Evolutionary conservation across 1,284 basidiomycete genomes (phyloP).

Genomic region (Ustilago cynodontis): DNA sequence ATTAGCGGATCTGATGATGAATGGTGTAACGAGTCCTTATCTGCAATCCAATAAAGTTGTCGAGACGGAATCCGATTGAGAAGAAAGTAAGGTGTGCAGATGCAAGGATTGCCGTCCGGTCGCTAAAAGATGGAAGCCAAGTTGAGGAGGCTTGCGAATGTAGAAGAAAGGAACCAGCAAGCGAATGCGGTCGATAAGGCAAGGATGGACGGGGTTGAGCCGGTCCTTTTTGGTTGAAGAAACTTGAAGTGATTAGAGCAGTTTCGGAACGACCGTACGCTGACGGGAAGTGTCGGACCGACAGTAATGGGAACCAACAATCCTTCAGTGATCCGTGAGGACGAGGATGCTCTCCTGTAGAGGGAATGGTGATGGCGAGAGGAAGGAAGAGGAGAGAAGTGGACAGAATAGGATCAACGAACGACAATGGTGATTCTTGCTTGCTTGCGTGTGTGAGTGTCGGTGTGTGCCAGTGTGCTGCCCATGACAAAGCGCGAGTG

Average conservation of each 20-base stretch:
- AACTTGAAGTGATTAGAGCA: slow-evolving; percentile 1
- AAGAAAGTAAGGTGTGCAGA: slow-evolving; percentile 5
- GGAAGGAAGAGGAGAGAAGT: background rate
- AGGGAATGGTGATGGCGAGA: slow-evolving; percentile 11
- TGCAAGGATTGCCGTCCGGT: background rate
- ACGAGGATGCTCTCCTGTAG: slow-evolving; percentile 13
- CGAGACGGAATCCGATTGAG: background rate
- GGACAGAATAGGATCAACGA: no score
- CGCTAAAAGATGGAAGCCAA: slow-evolving; percentile 9
- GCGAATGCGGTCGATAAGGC: slow-evolving; percentile 13
- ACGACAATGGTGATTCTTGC: slow-evolving; percentile 1
- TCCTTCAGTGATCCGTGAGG: slow-evolving; percentile 17
- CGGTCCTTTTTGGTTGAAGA: slow-evolving; percentile 19
- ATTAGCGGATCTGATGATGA: slow-evolving; percentile 2
- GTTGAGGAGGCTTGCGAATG: slow-evolving; percentile 19
- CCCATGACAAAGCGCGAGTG: slow-evolving; percentile 1
- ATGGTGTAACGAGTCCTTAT: background rate
- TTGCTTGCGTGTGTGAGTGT: slow-evolving; percentile 2
- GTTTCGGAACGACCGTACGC: background rate
- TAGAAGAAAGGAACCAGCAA: slow-evolving; percentile 16
- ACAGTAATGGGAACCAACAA: slow-evolving; percentile 15
- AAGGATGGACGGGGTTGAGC: slow-evolving; percentile 44
- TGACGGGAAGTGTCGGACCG: background rate
- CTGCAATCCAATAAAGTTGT: background rate
- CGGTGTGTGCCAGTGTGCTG: background rate